These are phyloP conservation scores for Blastobotrys malaysiensis DNA, from an alignment of 1,139 yeast genomes.

Conservation along the genomic window DNA sequence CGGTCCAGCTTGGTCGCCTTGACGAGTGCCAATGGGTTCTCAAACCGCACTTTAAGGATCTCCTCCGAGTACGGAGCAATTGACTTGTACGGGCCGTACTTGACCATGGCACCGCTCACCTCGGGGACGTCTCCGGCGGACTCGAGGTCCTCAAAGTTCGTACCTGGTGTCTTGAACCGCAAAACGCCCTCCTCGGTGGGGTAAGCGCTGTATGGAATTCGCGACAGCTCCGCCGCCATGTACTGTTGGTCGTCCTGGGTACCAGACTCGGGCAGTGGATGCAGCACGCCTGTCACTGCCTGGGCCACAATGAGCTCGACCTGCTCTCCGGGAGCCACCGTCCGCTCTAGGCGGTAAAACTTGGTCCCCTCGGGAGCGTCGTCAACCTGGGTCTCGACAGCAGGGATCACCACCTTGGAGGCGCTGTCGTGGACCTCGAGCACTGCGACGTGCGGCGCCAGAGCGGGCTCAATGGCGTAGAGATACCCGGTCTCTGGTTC, in stretches of 20 bases:
- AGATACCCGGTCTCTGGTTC: slow-evolving; percentile 53
- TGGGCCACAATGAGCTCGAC: slow-evolving; percentile 48
- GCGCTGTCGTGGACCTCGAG: slow-evolving; percentile 32
- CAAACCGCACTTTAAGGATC: slow-evolving; percentile 55
- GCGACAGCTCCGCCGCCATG: slow-evolving; percentile 50
- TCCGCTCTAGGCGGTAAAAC: slow-evolving; percentile 49
- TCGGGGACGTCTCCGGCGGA: slow-evolving; percentile 17
- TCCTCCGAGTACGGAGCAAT: slow-evolving; percentile 45
- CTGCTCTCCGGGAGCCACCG: slow-evolving; percentile 58
- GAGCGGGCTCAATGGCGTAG: slow-evolving; percentile 44
- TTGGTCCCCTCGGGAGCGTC: slow-evolving; percentile 36
- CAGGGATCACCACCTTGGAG: slow-evolving; percentile 14
- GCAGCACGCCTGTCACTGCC: slow-evolving; percentile 45
- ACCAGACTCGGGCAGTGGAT: slow-evolving; percentile 61
- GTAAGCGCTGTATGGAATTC: slow-evolving; percentile 61
- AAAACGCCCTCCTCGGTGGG: slow-evolving; percentile 48
- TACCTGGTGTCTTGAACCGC: slow-evolving; percentile 33
- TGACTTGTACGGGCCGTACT: slow-evolving; percentile 52
- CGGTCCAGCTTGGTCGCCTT: slow-evolving; percentile 58
- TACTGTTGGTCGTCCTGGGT: slow-evolving; percentile 59
- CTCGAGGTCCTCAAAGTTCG: slow-evolving; percentile 21
- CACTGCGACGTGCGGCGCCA: slow-evolving; percentile 45
- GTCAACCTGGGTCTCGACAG: slow-evolving; percentile 14
- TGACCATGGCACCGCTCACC: slow-evolving; percentile 39
- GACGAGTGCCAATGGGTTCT: slow-evolving; percentile 62